phyloP scores from a whole-genome alignment of 495 filamentous ascomycete species.

The Parmelia sp. region DNA sequence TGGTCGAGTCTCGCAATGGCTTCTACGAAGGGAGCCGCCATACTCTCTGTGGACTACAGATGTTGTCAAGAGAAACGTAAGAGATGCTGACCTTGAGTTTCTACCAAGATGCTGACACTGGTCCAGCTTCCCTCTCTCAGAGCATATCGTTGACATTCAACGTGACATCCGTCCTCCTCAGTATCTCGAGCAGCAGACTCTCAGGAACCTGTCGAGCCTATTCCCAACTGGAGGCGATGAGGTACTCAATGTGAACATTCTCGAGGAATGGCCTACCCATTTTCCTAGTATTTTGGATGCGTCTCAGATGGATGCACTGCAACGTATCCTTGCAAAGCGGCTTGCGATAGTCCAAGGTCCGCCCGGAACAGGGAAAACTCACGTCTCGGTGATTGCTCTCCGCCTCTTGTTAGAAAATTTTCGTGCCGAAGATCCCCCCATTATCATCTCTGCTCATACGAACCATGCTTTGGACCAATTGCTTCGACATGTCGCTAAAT shows the following conservation, averaged over 20 bases:
- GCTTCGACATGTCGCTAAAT: slow-evolving; percentile 56
- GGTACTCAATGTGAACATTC: slow-evolving; percentile 36
- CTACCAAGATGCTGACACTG: slow-evolving; percentile 29
- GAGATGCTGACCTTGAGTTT: slow-evolving; percentile 21
- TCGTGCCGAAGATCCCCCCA: slow-evolving; percentile 54
- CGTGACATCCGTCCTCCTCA: slow-evolving; percentile 40
- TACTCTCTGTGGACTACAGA: slow-evolving; percentile 66
- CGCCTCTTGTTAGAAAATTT: slow-evolving; percentile 60
- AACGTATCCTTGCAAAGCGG: slow-evolving; percentile 62
- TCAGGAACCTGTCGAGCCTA: slow-evolving; percentile 42
- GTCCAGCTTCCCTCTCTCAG: slow-evolving; percentile 49
- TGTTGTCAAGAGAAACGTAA: slow-evolving; percentile 55
- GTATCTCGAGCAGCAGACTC: slow-evolving; percentile 44
- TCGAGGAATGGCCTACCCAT: slow-evolving; percentile 45
- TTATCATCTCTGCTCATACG: slow-evolving; percentile 78
- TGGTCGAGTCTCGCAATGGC: slow-evolving; percentile 65
- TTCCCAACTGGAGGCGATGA: slow-evolving; percentile 24
- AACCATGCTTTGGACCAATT: slow-evolving; percentile 93
- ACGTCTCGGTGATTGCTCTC: slow-evolving; percentile 66
- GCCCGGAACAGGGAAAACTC: slow-evolving; percentile 86
- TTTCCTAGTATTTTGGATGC: slow-evolving; percentile 52
- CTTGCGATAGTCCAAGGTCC: slow-evolving; percentile 84
- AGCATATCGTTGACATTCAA: slow-evolving; percentile 53
- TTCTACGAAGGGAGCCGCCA: slow-evolving; percentile 73
- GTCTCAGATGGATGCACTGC: slow-evolving; percentile 62